Evolutionary conservation across 1,284 basidiomycete species (phyloP).

Genomic region (Trichosporon sp.): DNA sequence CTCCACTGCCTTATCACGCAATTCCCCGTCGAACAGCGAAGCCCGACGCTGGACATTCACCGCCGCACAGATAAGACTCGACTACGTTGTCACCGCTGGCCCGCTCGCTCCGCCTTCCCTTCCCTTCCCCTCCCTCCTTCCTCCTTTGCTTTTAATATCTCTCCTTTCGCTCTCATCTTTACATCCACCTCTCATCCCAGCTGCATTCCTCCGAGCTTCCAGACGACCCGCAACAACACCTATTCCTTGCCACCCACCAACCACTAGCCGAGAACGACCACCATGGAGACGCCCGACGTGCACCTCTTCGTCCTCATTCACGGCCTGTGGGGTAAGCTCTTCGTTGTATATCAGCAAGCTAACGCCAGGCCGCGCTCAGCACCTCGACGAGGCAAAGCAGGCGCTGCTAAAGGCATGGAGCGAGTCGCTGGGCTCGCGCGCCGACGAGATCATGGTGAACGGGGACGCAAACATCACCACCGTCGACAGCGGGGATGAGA

Average conservation of each 20-base stretch:
- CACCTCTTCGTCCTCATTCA: constrained; percentile 47
- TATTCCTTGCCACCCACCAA: background rate
- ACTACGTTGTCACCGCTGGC: no score
- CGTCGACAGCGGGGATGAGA: background rate
- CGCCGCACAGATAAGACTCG: no score
- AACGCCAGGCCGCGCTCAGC: constrained; percentile 32
- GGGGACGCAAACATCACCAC: background rate
- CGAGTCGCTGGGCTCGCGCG: background rate
- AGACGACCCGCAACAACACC: background rate
- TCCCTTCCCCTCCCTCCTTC: no score
- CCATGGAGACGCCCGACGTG: constrained; percentile 19
- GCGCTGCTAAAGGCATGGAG: constrained; percentile 31
- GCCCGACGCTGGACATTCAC: no score
- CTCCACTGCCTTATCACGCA: no score
- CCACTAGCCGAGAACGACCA: background rate
- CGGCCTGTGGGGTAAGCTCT: constrained; percentile 42
- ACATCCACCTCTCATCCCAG: background rate
- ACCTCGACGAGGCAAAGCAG: constrained; percentile 35
- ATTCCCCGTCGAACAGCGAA: no score
- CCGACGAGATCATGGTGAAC: background rate
- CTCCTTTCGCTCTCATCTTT: background rate
- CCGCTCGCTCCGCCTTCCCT: no score
- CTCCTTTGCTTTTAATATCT: no score
- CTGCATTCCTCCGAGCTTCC: background rate
- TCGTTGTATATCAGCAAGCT: background rate